Base-by-base conservation (phyloP, 2,329 filamentous ascomycete species). In the Herpomyces periplanetae region DNA sequence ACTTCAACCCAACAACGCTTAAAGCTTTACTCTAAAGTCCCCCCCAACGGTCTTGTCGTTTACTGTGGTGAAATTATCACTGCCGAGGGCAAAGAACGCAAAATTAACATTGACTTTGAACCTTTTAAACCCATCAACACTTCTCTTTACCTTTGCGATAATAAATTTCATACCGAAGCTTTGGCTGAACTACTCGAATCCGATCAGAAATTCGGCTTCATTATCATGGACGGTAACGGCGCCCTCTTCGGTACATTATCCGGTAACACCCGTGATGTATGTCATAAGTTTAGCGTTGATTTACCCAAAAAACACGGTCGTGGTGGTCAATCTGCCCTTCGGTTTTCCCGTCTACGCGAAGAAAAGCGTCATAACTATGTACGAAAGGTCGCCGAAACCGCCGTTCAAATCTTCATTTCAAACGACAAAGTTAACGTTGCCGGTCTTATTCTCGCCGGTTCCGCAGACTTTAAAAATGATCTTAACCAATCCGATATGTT, bases 61-160 rank as follows among this genome's bases (percentile, higher is more conserved):
- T 96, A 96, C 54, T 96, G 80, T 42, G 80, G 80, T 60, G 80
- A 96, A 88, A 91, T 96, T 40, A 62, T 96, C 49, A 96, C 80
- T 22, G 62, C 61, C 12, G 80, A 96, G 49, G 80, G 80, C 43
- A 96, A 96, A 45, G 80, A 96, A 47, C 56, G 80, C 36, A 96
- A 88, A 51, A 84, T 96, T 49, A 96, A 96, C 44, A 96, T 96
- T 39, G 84, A 96, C 39, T 96, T 96, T 40, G 80, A 96, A 45
- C 80, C 80, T 13, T 96, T 96, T 54, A 96, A 96, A 52, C 80
- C 80, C 25, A 96, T 96, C 57, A 96, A 96, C 44, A 96, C 80
- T 13, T 96, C 84, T 17, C 55, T 96, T 17, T 96, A 96, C 41
- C 66, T 96, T 25, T 96, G 80, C 47, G 80, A 96, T 57, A 96